Evolutionary conservation across 345 rosid genomes (phyloP).

Genomic region (Cardamine occulta): DNA sequence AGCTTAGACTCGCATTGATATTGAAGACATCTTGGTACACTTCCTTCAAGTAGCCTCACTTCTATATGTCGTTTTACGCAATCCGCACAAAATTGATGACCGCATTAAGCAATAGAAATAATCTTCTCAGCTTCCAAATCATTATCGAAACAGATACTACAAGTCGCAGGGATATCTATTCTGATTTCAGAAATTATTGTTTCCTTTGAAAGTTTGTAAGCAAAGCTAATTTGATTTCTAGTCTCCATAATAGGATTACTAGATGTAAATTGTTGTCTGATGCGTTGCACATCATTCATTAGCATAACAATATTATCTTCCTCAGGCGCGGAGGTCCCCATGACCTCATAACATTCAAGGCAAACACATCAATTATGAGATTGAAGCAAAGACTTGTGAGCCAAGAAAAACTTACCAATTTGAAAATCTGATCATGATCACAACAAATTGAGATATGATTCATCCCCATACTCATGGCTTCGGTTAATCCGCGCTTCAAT

Average conservation of each 20-base stretch:
- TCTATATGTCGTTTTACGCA: slow-evolving; percentile 73
- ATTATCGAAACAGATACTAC: slow-evolving; percentile 58
- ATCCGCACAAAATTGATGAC: slow-evolving; percentile 60
- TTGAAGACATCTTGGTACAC: slow-evolving; percentile 61
- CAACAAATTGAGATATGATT: slow-evolving; percentile 2
- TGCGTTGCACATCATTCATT: slow-evolving; percentile 9
- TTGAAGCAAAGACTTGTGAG: background rate
- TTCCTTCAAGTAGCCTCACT: slow-evolving; percentile 60
- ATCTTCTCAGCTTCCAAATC: slow-evolving; percentile 49
- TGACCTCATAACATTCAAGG: no score
- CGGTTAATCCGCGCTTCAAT: slow-evolving; percentile 14
- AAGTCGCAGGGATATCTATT: background rate
- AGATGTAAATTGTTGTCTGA: slow-evolving; percentile 15
- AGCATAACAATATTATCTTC: no score
- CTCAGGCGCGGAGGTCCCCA: no score
- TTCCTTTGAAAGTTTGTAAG: background rate
- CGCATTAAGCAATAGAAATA: slow-evolving; percentile 59
- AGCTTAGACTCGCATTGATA: slow-evolving; percentile 58
- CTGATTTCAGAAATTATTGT: background rate
- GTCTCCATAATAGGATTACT: background rate
- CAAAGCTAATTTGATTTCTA: background rate
- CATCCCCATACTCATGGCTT: slow-evolving; percentile 11
- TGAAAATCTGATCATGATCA: background rate
- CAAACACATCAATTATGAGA: slow-evolving; percentile 7
- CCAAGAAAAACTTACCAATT: background rate